Evolutionary conservation across 352 stramenopile species (phyloP).

Genomic region (Globisporangium camurandrum): DNA sequence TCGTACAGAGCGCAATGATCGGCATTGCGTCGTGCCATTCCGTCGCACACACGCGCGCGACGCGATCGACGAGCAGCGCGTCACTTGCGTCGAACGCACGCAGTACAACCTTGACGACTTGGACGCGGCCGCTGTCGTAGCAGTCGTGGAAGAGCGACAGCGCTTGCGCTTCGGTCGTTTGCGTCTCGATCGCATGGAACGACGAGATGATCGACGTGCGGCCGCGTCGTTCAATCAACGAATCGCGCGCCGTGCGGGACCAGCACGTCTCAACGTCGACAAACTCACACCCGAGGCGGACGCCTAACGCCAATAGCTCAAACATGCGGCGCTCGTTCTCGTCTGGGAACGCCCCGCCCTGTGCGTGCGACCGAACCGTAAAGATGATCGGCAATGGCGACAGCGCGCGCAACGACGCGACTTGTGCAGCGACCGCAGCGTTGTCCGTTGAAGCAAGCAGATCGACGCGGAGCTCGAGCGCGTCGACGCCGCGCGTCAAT

Average conservation of each 20-base stretch:
- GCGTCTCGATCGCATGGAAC: constrained; percentile 60
- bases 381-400: constrained; percentile 94
- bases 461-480: constrained; percentile 95
- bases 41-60: constrained; percentile 43
- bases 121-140: constrained; percentile 55
- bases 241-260: constrained; percentile 56
- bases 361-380: constrained; percentile 91
- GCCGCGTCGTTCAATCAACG: constrained; percentile 33
- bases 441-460: constrained; percentile 64
- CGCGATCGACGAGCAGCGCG: constrained; percentile 76
- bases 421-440: constrained; percentile 60
- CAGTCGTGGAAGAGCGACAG: constrained; percentile 62
- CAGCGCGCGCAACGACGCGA: constrained; percentile 74
- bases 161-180: constrained; percentile 34
- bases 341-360: constrained; percentile 93
- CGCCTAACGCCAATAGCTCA: constrained; percentile 83
- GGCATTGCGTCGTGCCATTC: constrained; percentile 71
- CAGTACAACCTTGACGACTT: constrained; percentile 90
- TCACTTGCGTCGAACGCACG: constrained; percentile 76
- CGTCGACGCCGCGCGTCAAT: constrained; percentile 86
- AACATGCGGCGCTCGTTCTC: constrained; percentile 83
- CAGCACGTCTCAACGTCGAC: constrained; percentile 94
- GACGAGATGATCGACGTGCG: constrained; percentile 68
- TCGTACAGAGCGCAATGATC: constrained; percentile 93
- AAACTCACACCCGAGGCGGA: constrained; percentile 92